Percentiles rank a stretch among this genome's conserved stretches.
Conservation (phyloP, 2,329 filamentous ascomycete genomes). For the Zymoseptoria passerinii region DNA sequence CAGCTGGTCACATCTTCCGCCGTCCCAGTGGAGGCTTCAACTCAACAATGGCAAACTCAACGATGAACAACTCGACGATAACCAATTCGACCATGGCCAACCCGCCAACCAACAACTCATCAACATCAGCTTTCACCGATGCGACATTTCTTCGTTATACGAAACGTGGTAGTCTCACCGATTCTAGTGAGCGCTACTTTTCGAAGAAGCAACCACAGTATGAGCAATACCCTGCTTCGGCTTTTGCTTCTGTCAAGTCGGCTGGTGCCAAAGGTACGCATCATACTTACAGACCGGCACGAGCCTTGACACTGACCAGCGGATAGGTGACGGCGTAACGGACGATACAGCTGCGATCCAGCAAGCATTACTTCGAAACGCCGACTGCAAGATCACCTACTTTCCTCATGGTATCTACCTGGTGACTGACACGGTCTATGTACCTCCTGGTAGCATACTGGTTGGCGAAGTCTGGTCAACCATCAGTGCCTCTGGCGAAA, state of each 20-base stretch:
- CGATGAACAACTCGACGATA: background rate
- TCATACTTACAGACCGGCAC: background rate
- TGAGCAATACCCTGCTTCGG: conserved; percentile 32
- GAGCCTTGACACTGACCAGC: conserved; percentile 1
- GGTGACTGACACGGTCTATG: conserved; percentile 39
- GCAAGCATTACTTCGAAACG: conserved; percentile 15
- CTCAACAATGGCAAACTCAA: background rate
- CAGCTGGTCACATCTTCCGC: conserved; percentile 12
- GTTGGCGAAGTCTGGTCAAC: conserved; percentile 49
- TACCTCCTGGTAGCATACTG: conserved; percentile 44
- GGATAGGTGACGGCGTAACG: conserved; percentile 28
- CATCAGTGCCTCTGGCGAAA: conserved; percentile 40
- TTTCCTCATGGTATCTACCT: conserved; percentile 41
- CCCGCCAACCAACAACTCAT: background rate
- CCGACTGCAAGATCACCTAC: conserved; percentile 33
- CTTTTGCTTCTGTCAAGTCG: conserved; percentile 42
- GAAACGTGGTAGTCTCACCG: conserved; percentile 13
- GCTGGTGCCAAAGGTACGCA: conserved; percentile 26
- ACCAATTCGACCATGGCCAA: background rate
- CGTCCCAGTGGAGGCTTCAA: conserved; percentile 11
- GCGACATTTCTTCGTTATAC: conserved; percentile 16
- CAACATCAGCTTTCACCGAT: conserved; percentile 2
- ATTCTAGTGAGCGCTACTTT: conserved; percentile 32
- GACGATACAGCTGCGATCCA: conserved; percentile 31
- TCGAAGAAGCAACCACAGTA: conserved; percentile 38